Evolutionary conservation across 345 rosid species (phyloP).

Genomic region (Murraya paniculata): DNA sequence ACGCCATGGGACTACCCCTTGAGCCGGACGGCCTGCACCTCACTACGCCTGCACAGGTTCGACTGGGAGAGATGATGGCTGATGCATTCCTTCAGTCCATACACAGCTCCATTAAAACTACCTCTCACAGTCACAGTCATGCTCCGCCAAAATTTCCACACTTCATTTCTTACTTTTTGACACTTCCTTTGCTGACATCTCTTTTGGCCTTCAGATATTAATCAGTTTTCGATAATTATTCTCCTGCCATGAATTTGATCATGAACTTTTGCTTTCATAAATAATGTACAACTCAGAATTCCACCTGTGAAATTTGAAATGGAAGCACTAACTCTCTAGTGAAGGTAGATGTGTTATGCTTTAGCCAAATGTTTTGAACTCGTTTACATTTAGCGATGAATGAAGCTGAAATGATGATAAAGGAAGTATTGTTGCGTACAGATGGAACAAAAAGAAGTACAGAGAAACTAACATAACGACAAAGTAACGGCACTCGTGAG

Average conservation of each 20-base stretch:
- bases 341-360: too few species aligned
- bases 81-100: constrained; percentile 41
- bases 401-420: too few species aligned
- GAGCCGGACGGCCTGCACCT: constrained; percentile 73
- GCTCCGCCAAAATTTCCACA: not conserved
- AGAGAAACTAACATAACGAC: too few species aligned
- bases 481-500: too few species aligned
- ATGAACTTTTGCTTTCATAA: not conserved
- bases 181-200: not conserved
- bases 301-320: too few species aligned
- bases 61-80: constrained; percentile 62
- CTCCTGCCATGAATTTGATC: not conserved
- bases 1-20: constrained; percentile 68
- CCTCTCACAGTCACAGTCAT: not conserved
- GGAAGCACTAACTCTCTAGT: too few species aligned
- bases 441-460: too few species aligned
- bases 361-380: too few species aligned
- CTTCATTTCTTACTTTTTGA: not conserved
- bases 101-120: constrained; percentile 11
- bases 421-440: too few species aligned
- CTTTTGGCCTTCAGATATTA: not conserved
- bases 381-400: too few species aligned
- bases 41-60: constrained; percentile 64
- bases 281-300: not conserved
- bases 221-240: too few species aligned